A percentile compares a stretch with the other conserved stretches of the same genome.
Evolutionary conservation across 768 basidiomycete species (phyloP).

Genomic region (Baorangia bicolor): DNA sequence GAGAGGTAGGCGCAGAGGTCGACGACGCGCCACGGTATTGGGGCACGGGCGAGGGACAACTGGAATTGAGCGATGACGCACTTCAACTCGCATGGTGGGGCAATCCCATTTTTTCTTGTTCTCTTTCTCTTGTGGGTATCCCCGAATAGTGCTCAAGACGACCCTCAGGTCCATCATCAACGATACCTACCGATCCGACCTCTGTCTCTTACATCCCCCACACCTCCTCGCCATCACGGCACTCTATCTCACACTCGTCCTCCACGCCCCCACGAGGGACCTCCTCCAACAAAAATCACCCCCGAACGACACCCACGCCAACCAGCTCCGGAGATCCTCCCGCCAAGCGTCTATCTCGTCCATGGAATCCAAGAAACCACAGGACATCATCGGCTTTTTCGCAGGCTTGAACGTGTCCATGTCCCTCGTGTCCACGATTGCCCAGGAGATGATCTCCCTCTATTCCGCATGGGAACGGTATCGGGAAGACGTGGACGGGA

Average conservation of each 20-base stretch:
- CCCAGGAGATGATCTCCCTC: constrained; percentile 87
- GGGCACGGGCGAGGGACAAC: constrained; percentile 77
- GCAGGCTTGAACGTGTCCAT: constrained; percentile 85
- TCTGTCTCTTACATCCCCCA: constrained; percentile 93
- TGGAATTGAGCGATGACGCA: constrained; percentile 72
- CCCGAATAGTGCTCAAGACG: not conserved
- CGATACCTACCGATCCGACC: constrained; percentile 90
- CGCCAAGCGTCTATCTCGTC: constrained; percentile 42
- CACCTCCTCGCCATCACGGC: constrained; percentile 92
- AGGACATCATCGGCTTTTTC: constrained; percentile 80
- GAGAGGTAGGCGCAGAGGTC: constrained; percentile 49
- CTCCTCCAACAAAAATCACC: constrained; percentile 41
- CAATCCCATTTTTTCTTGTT: not conserved
- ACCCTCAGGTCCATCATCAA: constrained; percentile 89
- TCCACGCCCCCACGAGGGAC: constrained; percentile 59
- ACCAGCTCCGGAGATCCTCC: constrained; percentile 55
- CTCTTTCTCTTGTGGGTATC: not conserved
- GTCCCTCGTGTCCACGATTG: constrained; percentile 75
- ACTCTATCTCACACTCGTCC: constrained; percentile 82
- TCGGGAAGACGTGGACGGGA: constrained; percentile 56
- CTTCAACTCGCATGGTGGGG: constrained; percentile 90
- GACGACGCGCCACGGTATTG: constrained; percentile 68
- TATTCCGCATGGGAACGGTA: constrained; percentile 90
- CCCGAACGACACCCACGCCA: constrained; percentile 24
- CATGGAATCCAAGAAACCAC: constrained; percentile 36